These are phyloP conservation scores for Pelargonium australe DNA, from an alignment of 441 rosid genomes.

Conservation along the genomic window DNA sequence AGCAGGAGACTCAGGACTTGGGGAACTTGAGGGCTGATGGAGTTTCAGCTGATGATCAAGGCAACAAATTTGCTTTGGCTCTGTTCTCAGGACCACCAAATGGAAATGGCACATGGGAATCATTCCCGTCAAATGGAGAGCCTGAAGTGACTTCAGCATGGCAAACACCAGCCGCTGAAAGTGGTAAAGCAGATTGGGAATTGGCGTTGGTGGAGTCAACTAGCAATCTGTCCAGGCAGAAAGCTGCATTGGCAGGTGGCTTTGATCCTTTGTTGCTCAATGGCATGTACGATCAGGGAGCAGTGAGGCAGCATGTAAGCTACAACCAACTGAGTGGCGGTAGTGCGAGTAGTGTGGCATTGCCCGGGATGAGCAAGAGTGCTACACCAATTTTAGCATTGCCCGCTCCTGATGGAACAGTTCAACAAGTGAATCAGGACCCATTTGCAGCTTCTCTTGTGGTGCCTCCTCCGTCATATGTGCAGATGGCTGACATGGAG, in stretches of 20 bases:
- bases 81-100: constrained; percentile 44
- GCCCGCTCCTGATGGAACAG: constrained; percentile 55
- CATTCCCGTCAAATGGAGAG: constrained; percentile 40
- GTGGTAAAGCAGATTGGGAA: constrained; percentile 66
- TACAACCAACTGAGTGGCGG: constrained; percentile 46
- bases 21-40: constrained; percentile 46
- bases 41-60: constrained; percentile 50
- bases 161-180: constrained; percentile 76
- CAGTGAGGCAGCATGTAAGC: constrained; percentile 62
- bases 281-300: constrained; percentile 79
- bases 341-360: constrained; percentile 68
- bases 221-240: constrained; percentile 57
- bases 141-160: constrained; percentile 59
- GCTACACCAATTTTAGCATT: constrained; percentile 38
- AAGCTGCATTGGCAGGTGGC: constrained; percentile 51
- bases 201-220: constrained; percentile 50
- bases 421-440: constrained; percentile 42
- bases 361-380: constrained; percentile 38
- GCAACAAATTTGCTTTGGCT: constrained; percentile 51
- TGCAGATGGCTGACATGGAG: constrained; percentile 62
- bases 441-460: constrained; percentile 47
- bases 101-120: constrained; percentile 50
- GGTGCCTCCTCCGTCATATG: constrained; percentile 57
- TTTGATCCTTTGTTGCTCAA: constrained; percentile 52
- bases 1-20: constrained; percentile 35